A percentile compares a stretch with the other conserved stretches of the same genome.
phyloP scores from a whole-genome alignment of 371 early-diverging fungal species.

The Mortierella polycephala region DNA sequence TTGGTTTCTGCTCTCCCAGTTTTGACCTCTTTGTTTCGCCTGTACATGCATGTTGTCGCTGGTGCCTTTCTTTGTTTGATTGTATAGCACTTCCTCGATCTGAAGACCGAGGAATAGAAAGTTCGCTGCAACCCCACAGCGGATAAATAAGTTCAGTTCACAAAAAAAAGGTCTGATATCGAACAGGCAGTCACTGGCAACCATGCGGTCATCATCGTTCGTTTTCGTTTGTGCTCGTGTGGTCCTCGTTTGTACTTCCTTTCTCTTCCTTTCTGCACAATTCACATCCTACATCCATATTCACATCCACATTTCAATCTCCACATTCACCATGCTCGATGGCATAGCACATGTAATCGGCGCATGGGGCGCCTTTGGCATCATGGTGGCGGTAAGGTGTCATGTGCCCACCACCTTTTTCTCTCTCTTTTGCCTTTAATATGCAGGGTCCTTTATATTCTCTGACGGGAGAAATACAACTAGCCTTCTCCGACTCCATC shows the following conservation, averaged over 20 bases:
- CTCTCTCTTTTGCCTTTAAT: neutral
- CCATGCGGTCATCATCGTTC: too few relatives aligned
- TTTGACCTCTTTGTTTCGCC: too few relatives aligned
- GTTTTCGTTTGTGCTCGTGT: neutral
- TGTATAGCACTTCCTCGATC: too few relatives aligned
- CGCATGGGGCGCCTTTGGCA: slow-evolving; percentile 56
- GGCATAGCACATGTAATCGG: slow-evolving; percentile 38
- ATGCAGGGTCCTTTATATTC: neutral
- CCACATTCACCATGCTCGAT: slow-evolving; percentile 21
- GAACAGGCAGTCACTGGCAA: neutral
- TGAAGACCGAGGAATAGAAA: too few relatives aligned
- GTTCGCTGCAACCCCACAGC: too few relatives aligned
- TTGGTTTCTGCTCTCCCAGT: too few relatives aligned
- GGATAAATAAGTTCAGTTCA: too few relatives aligned
- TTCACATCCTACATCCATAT: neutral
- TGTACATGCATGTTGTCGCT: too few relatives aligned
- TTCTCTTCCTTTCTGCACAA: neutral
- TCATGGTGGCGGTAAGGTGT: slow-evolving; percentile 36
- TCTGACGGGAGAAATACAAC: neutral
- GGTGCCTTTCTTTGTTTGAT: too few relatives aligned
- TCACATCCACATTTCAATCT: neutral
- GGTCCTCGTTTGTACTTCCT: neutral
- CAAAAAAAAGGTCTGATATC: too few relatives aligned
- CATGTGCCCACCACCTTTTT: neutral
- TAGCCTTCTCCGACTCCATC: neutral